phyloP scores from a whole-genome alignment of 345 rosid genomes.

The Hibiscus tridactylites region DNA sequence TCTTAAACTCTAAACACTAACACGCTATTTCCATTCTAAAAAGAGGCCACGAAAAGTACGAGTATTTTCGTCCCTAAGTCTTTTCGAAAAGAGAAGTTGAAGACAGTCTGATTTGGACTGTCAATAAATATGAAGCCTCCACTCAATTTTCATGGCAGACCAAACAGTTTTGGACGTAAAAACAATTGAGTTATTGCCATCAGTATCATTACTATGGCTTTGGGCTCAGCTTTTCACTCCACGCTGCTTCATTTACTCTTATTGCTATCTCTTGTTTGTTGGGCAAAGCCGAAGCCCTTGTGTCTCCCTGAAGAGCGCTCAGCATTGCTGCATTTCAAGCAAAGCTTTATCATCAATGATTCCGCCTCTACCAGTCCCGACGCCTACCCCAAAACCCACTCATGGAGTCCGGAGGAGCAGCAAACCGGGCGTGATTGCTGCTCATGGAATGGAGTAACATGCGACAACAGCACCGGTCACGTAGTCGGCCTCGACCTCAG shows the following conservation, averaged over 20 bases:
- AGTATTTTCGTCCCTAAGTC: too few species aligned
- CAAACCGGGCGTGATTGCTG: too few species aligned
- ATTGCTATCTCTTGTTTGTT: neutral
- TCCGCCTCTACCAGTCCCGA: neutral
- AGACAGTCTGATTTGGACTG: too few species aligned
- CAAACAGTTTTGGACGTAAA: neutral
- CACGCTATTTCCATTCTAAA: too few species aligned
- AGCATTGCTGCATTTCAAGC: constrained; percentile 4
- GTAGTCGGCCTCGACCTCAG: constrained; percentile 14
- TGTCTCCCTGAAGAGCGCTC: neutral
- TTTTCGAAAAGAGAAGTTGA: too few species aligned
- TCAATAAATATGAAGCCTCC: too few species aligned
- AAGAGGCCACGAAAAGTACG: too few species aligned
- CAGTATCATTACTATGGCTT: neutral
- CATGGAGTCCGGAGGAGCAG: neutral
- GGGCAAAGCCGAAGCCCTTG: neutral
- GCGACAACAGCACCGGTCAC: constrained; percentile 7
- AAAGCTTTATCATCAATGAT: neutral
- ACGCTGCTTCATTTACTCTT: neutral
- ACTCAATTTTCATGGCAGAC: neutral
- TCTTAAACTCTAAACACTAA: too few species aligned
- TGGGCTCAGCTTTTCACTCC: neutral
- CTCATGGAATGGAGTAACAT: constrained; percentile 1
- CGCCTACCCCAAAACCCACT: constrained; percentile 2
- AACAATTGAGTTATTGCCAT: neutral